These are phyloP conservation scores for Chenopodium suecicum DNA, from an alignment of 148 eudicot species.

Conservation along the genomic window DNA sequence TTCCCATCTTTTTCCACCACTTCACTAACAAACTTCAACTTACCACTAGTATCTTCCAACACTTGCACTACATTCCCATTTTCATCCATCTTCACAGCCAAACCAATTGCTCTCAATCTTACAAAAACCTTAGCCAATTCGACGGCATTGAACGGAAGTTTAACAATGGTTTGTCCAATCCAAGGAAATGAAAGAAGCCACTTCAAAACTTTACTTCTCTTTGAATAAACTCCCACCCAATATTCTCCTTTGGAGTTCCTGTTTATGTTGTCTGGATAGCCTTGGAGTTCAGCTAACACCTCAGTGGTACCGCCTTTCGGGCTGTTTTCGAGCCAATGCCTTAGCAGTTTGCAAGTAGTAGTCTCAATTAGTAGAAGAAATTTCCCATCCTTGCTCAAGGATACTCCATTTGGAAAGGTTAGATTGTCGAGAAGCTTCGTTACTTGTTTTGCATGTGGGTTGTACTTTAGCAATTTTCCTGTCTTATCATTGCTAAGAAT, in stretches of 20 bases:
- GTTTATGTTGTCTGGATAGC: conserved; percentile 72
- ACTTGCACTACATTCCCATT: conserved; percentile 53
- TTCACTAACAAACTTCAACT: conserved; percentile 72
- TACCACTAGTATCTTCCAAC: conserved; percentile 52
- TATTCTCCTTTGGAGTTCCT: conserved; percentile 55
- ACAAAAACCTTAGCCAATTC: conserved; percentile 29
- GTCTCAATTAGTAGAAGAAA: conserved; percentile 60
- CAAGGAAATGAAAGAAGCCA: conserved; percentile 46
- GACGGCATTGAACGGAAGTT: conserved; percentile 44
- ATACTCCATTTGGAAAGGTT: conserved; percentile 77
- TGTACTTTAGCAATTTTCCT: conserved; percentile 66
- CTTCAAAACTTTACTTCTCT: conserved; percentile 33
- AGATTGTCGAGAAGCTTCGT: conserved; percentile 46
- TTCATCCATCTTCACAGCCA: conserved; percentile 56
- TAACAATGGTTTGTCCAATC: conserved; percentile 45
- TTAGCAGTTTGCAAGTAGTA: conserved; percentile 47
- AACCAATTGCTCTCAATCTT: conserved; percentile 45
- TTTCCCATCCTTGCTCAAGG: conserved; percentile 47
- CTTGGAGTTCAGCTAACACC: conserved; percentile 41
- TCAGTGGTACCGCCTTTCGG: conserved; percentile 42
- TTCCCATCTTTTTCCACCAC: conserved; percentile 64
- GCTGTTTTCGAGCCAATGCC: conserved; percentile 43
- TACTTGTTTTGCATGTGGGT: conserved; percentile 44
- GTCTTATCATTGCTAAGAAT: conserved; percentile 56
- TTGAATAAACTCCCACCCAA: conserved; percentile 77